Conservation (phyloP, 1,139 yeast species). For the Saccharomyces hybrid region DNA sequence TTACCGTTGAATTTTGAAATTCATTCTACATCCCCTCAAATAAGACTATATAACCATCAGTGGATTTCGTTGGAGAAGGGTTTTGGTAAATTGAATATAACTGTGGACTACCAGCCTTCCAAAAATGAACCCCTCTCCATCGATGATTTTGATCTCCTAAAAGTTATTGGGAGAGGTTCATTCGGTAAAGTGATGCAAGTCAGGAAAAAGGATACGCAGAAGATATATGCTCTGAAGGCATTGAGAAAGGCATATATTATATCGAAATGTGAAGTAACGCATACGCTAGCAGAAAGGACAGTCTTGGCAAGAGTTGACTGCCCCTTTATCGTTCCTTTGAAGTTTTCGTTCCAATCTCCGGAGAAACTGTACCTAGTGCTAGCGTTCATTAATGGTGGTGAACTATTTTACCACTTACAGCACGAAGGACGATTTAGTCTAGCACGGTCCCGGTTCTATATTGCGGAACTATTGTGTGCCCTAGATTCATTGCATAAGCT, state of each 20-base stretch:
- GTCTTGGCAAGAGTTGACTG: constrained; percentile 86
- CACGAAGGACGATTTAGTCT: constrained; percentile 81
- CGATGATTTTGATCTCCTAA: constrained; percentile 83
- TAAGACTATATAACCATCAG: constrained; percentile 40
- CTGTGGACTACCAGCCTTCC: constrained; percentile 71
- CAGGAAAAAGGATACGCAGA: constrained; percentile 84
- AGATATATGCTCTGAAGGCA: constrained; percentile 87
- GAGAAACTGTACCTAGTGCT: constrained; percentile 84
- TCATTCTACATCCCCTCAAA: constrained; percentile 14
- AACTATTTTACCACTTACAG: constrained; percentile 87
- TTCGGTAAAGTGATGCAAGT: constrained; percentile 99
- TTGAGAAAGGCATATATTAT: constrained; percentile 89
- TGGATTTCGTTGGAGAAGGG: constrained; percentile 34
- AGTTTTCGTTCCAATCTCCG: constrained; percentile 88
- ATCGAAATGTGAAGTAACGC: constrained; percentile 87
- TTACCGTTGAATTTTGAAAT: constrained; percentile 32
- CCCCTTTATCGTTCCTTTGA: constrained; percentile 91
- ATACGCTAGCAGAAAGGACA: constrained; percentile 90
- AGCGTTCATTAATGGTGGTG: constrained; percentile 95
- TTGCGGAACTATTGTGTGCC: constrained; percentile 88
- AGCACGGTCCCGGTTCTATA: constrained; percentile 83
- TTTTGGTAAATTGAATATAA: constrained; percentile 44
- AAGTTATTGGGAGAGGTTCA: constrained; percentile 95
- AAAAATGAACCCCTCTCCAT: constrained; percentile 65
- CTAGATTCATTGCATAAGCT: constrained; percentile 82